These are phyloP conservation scores for Beauveria sp. DNA, from an alignment of 2,329 filamentous ascomycete genomes.

Conservation along the genomic window DNA sequence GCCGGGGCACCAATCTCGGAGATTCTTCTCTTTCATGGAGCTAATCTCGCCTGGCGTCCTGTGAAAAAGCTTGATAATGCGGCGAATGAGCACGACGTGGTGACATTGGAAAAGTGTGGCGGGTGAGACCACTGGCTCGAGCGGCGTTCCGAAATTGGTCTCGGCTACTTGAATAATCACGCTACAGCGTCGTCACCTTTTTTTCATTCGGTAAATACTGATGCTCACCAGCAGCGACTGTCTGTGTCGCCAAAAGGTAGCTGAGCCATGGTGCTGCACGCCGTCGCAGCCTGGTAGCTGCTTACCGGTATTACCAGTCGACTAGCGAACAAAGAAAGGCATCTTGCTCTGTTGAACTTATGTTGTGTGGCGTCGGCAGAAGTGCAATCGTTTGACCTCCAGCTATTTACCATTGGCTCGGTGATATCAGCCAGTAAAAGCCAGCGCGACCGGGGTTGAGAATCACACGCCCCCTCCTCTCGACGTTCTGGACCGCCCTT, in stretches of 20 bases:
- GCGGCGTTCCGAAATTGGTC: slow-evolving; percentile 5
- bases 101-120: background rate
- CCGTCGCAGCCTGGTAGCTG: too few relatives aligned
- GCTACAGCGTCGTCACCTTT: background rate
- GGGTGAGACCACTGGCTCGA: background rate
- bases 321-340: background rate
- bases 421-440: background rate
- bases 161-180: background rate
- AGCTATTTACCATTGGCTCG: background rate
- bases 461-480: background rate
- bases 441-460: background rate
- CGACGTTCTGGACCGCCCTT: slow-evolving; percentile 7
- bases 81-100: background rate
- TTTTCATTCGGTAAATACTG: background rate
- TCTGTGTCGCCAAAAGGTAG: background rate
- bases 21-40: background rate
- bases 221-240: background rate
- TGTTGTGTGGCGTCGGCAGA: background rate
- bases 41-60: background rate
- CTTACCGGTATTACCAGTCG: background rate
- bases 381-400: background rate
- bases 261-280: background rate
- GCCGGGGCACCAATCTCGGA: slow-evolving; percentile 2
- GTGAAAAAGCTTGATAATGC: background rate
- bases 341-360: background rate